Conservation (phyloP, 495 filamentous ascomycete species). For the Parathielavia hyrcaniae region DNA sequence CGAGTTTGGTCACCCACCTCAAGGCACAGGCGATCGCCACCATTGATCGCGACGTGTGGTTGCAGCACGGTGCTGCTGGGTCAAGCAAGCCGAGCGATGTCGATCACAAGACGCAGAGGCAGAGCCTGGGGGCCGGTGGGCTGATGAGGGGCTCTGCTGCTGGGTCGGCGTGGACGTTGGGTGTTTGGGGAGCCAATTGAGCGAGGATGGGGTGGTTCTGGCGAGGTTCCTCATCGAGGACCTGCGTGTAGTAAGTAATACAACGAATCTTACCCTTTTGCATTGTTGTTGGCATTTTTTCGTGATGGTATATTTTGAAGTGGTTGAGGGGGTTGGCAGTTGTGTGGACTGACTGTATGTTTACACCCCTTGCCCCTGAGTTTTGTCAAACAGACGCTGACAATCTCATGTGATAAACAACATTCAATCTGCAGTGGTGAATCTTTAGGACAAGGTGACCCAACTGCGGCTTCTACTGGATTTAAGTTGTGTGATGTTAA, state of each 20-base stretch:
- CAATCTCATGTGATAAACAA: background rate
- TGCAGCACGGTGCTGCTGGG: constrained; percentile 68
- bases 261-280: background rate
- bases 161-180: constrained; percentile 70
- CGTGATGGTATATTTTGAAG: too few relatives aligned
- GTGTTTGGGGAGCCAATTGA: constrained; percentile 54
- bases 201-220: too few relatives aligned
- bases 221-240: too few relatives aligned
- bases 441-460: too few relatives aligned
- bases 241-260: background rate
- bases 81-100: constrained; percentile 59
- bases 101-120: constrained; percentile 47
- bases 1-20: constrained; percentile 70
- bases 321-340: too few relatives aligned
- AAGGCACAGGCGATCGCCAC: constrained; percentile 74
- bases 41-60: constrained; percentile 78
- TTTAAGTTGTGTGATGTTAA: too few relatives aligned
- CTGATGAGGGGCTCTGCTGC: constrained; percentile 43
- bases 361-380: constrained; percentile 1
- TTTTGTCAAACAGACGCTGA: background rate
- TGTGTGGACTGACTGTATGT: background rate
- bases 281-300: background rate
- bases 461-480: too few relatives aligned
- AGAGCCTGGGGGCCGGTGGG: constrained; percentile 56
- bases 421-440: too few relatives aligned